A percentile compares a stretch with the other conserved stretches of the same genome.
phyloP scores from a whole-genome alignment of 1,139 yeast genomes.

The Geotrichum armillariae region DNA sequence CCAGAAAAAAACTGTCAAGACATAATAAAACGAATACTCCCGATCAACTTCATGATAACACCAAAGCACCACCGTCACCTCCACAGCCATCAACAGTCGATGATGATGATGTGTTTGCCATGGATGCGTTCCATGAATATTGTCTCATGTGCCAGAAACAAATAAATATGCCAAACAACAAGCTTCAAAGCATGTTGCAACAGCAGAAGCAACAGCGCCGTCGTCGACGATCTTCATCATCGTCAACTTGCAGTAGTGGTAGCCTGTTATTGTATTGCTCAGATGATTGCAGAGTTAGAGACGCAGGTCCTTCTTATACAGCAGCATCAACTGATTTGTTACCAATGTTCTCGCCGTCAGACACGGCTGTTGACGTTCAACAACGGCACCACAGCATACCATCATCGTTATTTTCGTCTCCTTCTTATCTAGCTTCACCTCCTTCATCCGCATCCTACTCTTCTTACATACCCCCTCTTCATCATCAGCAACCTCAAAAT shows the following conservation, averaged over 20 bases:
- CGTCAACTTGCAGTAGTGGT: background rate
- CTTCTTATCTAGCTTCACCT: background rate
- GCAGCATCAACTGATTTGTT: background rate
- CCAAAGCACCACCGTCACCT: no score
- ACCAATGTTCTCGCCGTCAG: background rate
- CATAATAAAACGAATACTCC: no score
- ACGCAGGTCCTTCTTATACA: background rate
- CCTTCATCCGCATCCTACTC: background rate
- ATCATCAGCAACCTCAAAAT: background rate
- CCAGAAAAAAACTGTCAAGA: no score
- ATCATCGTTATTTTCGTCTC: background rate
- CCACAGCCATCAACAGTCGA: no score
- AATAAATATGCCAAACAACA: background rate
- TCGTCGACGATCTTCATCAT: background rate
- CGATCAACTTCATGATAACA: no score
- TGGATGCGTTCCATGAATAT: slow-evolving; percentile 10
- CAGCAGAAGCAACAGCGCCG: background rate
- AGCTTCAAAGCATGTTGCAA: no score
- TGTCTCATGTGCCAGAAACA: slow-evolving; percentile 8
- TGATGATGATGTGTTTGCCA: slow-evolving; percentile 1
- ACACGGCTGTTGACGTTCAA: background rate
- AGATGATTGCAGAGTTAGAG: background rate
- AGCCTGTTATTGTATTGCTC: background rate
- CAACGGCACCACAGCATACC: background rate
- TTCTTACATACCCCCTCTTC: background rate